Base-by-base conservation (phyloP, 495 filamentous ascomycete species). In the Thermothielavioides terrestris region DNA sequence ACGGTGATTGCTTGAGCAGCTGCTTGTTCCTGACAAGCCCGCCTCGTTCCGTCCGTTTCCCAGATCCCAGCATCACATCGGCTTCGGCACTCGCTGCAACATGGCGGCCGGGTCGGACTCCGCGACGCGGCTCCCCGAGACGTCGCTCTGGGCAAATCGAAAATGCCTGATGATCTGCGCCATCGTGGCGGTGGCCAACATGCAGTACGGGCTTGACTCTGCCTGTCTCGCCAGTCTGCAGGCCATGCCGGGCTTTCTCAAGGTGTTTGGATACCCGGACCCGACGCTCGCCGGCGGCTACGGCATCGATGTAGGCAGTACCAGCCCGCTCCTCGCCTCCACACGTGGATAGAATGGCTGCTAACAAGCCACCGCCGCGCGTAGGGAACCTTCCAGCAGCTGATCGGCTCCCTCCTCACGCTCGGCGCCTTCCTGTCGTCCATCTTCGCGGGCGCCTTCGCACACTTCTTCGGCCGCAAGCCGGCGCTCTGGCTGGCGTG, bases 201-300 rank as follows among this genome's bases (percentile, higher is more conserved):
- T 59, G 55, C 78, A 82, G 57, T 82, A 81, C 65, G 77, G 78
- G 4, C 59, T 81, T 30, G 78, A 82, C 53, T 80, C 77, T 46
- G 74, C 74, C 12, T 62, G 77, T 28, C 74, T 82, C 38, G 77
- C 74, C 15, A 76, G 77, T 49, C 65, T 82, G 8, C 77, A 81
- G 52, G 79, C 78, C 30, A 81, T 81, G 78, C 56, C 73, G 10
- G 77, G 77, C 1, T 82, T 81, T 53, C 63, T 80, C 25, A 54
- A 72, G 54, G 71, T 74, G 46, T 61, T 62, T 45, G 59, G 59
- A 9, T 50, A 59, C 31, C 38, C 42, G 1, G 53, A 56, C 12
- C 52, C 59, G 0, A 41, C 35, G 0, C 42, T 42, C 12, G 42
- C 44, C 2, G 56, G 56, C 2, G 56, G 59, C 2, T 61, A 54